Evolutionary conservation across 164 flowering plant genomes (phyloP).

Genomic region (Aristolochia contorta): DNA sequence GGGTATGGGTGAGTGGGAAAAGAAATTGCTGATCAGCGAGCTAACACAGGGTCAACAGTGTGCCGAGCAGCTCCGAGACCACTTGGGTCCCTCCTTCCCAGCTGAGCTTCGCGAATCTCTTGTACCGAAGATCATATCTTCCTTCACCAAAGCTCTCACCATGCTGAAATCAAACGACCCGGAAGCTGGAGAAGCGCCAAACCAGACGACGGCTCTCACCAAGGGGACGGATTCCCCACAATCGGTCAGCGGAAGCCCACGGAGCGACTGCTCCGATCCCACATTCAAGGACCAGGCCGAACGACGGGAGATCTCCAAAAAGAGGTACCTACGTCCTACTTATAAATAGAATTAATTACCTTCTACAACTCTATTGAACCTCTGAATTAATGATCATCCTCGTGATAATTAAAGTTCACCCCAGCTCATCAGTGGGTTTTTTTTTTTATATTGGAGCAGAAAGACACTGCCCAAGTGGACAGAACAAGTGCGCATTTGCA

Average conservation of each 20-base stretch:
- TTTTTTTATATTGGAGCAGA: constrained; percentile 25
- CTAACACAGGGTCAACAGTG: constrained; percentile 40
- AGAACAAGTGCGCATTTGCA: constrained; percentile 23
- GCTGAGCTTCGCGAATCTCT: constrained; percentile 19
- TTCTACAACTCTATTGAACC: no score
- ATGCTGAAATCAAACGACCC: constrained; percentile 17
- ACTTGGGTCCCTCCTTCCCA: constrained; percentile 28
- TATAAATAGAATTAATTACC: no score
- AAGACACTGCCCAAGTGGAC: constrained; percentile 40
- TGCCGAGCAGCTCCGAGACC: constrained; percentile 36
- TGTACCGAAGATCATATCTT: constrained; percentile 27
- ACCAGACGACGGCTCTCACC: not conserved
- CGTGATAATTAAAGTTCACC: no score
- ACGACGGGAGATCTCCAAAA: constrained; percentile 20
- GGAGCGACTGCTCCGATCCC: constrained; percentile 31
- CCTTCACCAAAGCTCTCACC: constrained; percentile 35
- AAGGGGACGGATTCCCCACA: constrained; percentile 39
- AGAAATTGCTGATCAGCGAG: constrained; percentile 37
- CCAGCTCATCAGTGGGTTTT: no score
- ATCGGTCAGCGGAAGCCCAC: constrained; percentile 51
- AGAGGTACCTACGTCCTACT: constrained; percentile 55
- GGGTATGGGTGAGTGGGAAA: constrained; percentile 22
- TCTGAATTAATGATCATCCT: no score
- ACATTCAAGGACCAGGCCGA: constrained; percentile 8
- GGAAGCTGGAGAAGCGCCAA: not conserved